These are phyloP conservation scores for Apiosordaria backusii DNA, from an alignment of 495 filamentous ascomycete genomes.

Conservation along the genomic window DNA sequence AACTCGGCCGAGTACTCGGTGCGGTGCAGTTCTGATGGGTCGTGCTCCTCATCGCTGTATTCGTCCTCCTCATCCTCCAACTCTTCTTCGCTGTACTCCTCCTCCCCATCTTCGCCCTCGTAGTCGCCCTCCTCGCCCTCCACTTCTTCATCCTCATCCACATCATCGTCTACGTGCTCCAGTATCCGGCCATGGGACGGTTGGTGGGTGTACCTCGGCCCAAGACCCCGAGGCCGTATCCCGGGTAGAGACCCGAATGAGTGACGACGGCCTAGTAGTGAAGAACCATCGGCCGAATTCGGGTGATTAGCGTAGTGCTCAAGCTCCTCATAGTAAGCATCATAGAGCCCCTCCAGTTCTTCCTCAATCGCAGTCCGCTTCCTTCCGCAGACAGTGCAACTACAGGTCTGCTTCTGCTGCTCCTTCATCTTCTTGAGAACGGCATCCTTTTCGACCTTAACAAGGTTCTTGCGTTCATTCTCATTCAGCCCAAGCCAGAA, in stretches of 20 bases:
- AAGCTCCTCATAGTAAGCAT: slow-evolving; percentile 97
- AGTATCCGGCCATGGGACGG: slow-evolving; percentile 54
- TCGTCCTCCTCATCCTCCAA: slow-evolving; percentile 61
- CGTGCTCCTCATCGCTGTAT: slow-evolving; percentile 54
- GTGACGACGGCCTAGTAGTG: slow-evolving; percentile 64
- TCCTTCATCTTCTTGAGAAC: slow-evolving; percentile 99
- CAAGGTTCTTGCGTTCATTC: slow-evolving; percentile 84
- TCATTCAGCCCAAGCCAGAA: slow-evolving; percentile 98
- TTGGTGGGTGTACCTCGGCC: slow-evolving; percentile 45
- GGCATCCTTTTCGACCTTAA: slow-evolving; percentile 98
- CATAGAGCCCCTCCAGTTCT: slow-evolving; percentile 96
- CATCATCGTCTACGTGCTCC: slow-evolving; percentile 57
- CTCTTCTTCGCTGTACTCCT: slow-evolving; percentile 38
- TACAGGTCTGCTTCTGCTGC: slow-evolving; percentile 98
- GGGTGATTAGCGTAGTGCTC: slow-evolving; percentile 95
- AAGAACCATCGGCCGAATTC: slow-evolving; percentile 55
- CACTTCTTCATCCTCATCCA: slow-evolving; percentile 59
- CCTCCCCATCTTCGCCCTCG: slow-evolving; percentile 62
- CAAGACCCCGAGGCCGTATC: slow-evolving; percentile 47
- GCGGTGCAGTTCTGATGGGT: slow-evolving; percentile 53
- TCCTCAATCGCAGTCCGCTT: slow-evolving; percentile 98
- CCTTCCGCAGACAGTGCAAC: slow-evolving; percentile 92
- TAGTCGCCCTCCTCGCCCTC: slow-evolving; percentile 50
- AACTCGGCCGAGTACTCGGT: slow-evolving; percentile 75
- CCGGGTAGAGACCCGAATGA: slow-evolving; percentile 52